phyloP scores from a whole-genome alignment of 2,329 filamentous ascomycete genomes.

The Alternaria sp. region DNA sequence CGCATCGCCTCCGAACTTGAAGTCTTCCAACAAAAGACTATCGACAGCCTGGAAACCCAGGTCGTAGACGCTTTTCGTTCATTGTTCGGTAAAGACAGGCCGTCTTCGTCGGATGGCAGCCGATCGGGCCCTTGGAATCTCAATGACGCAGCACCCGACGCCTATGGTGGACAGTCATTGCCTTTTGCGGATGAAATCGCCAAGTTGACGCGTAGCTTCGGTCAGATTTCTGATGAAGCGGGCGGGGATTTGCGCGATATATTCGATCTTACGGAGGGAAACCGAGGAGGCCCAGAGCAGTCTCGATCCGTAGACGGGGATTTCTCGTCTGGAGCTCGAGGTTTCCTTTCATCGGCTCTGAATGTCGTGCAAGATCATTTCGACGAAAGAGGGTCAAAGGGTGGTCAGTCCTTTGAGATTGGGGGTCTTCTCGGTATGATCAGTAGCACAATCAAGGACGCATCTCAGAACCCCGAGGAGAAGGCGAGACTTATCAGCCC shows the following conservation, averaged over 20 bases:
- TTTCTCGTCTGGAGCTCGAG: conserved; percentile 26
- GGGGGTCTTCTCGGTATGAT: conserved; percentile 35
- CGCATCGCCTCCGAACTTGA: conserved; percentile 40
- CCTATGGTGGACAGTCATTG: conserved; percentile 36
- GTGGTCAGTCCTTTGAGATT: conserved; percentile 28
- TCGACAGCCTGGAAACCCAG: conserved; percentile 38
- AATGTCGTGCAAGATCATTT: conserved; percentile 35
- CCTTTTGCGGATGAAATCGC: conserved; percentile 40
- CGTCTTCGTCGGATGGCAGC: conserved; percentile 19
- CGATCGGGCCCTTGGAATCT: conserved; percentile 27
- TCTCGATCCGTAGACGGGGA: conserved; percentile 19
- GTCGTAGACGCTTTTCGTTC: conserved; percentile 39
- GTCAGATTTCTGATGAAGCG: conserved; percentile 35
- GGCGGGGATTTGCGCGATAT: conserved; percentile 37
- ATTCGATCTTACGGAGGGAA: conserved; percentile 33
- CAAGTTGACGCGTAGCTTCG: conserved; percentile 38
- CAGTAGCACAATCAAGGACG: conserved; percentile 37
- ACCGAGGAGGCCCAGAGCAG: conserved; percentile 14
- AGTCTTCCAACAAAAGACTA: conserved; percentile 39
- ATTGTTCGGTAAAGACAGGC: conserved; percentile 31
- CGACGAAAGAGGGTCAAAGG: conserved; percentile 18
- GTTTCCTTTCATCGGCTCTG: conserved; percentile 34
- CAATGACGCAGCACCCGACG: conserved; percentile 35
- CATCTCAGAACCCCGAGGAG: conserved; percentile 36
- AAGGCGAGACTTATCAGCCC: conserved; percentile 40